Base-by-base conservation (phyloP, 179 eudicot species). In the Silene coronaria region DNA sequence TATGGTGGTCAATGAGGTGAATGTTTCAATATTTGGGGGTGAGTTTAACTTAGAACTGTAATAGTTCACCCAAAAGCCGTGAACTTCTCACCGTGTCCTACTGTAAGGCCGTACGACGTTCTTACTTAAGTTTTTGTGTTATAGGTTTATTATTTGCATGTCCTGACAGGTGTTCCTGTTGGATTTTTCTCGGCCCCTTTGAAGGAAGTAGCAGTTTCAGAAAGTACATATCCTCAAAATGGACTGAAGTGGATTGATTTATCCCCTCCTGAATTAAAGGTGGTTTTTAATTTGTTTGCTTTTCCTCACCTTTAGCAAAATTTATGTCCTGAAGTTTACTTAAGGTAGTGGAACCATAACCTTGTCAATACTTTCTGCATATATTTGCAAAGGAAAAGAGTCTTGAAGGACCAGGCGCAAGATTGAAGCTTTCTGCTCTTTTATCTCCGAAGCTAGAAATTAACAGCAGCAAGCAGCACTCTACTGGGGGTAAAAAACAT, bases 181-280 rank as follows among this genome's bases (percentile, higher is more conserved):
- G 97, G 99, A 64, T 86, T 74, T 77, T 89, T 80, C 83, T 87
- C 93, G 13, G 78, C 87, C 66, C 84, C 92, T 46, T 72, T 95
- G 88, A 86, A 85, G 78, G 84, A 86, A 59, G 80, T 95, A 59
- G 80, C 84, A 36, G 73, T 76, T 70, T 75, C 76, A 60, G 82
- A 82, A 76, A 77, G 65, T 23, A 34, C 79, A 32, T 73, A 53
- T 70, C 76, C 78, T 27, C 62, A 75, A 64, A 76, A 63, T 73
- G 78, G 82, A 45, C 83, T 88, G 62, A 85, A 81, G 66, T 92
- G 96, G 93, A 77, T 90, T 63, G 89, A 92, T 72, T 80, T 95
- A 77, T 85, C 84, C 70, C 81, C 95, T 64, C 78, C 89, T 19
- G 86, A 84, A 72, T 78, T 88, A 22, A 67, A 55, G 84, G 99